These are phyloP conservation scores for Eragrostis curvula DNA, from an alignment of 176 grass and related monocot species.

Conservation along the genomic window DNA sequence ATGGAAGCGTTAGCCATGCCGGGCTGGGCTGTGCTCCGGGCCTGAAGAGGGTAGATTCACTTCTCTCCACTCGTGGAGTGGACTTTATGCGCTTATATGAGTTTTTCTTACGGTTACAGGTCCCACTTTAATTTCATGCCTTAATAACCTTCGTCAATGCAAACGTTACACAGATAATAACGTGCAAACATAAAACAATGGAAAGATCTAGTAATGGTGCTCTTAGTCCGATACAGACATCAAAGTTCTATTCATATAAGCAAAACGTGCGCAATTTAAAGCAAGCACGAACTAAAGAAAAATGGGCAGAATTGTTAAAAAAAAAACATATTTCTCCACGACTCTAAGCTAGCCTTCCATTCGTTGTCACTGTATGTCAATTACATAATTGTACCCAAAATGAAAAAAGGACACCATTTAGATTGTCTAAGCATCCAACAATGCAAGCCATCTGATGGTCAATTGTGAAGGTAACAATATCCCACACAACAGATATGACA, in stretches of 20 bases:
- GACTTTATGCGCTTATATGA: neutral
- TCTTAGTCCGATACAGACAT: too few species aligned
- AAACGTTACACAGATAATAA: neutral
- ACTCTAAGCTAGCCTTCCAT: neutral
- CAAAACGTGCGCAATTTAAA: too few species aligned
- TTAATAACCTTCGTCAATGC: neutral
- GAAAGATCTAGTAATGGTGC: too few species aligned
- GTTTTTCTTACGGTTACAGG: neutral
- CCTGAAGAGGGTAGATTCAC: neutral
- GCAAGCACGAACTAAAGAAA: neutral
- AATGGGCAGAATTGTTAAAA: too few species aligned
- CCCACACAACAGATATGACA: neutral
- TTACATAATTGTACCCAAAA: slow-evolving; percentile 20
- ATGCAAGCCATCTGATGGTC: neutral
- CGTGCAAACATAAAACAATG: neutral
- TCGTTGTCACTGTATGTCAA: slow-evolving; percentile 26
- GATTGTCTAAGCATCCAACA: neutral
- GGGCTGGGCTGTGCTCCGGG: neutral
- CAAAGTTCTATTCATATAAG: too few species aligned
- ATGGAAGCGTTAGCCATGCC: slow-evolving; percentile 27
- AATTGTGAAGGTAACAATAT: slow-evolving; percentile 1
- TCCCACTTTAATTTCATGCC: neutral
- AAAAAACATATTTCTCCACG: neutral
- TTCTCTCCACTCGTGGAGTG: neutral
- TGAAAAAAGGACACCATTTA: slow-evolving; percentile 1